These are phyloP conservation scores for Bolboschoenoplectus hybrid DNA, from an alignment of 202 grass and related monocot species.

Conservation along the genomic window DNA sequence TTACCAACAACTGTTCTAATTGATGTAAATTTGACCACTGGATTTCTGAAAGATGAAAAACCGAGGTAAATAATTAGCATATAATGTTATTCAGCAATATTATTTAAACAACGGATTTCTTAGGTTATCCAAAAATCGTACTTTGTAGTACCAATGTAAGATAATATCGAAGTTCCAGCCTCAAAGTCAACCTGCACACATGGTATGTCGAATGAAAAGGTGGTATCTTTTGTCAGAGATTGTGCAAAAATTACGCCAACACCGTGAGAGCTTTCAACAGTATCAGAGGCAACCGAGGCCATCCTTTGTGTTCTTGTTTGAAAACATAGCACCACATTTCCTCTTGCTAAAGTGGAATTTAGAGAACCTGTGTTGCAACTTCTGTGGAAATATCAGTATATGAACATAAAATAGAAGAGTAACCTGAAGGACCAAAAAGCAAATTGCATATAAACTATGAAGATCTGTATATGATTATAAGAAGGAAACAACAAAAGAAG, in stretches of 20 bases:
- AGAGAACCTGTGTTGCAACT: slow-evolving; percentile 89
- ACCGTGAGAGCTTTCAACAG: slow-evolving; percentile 67
- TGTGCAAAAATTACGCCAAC: slow-evolving; percentile 75
- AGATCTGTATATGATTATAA: not conserved
- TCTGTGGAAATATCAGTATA: slow-evolving; percentile 68
- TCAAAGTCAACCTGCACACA: slow-evolving; percentile 90
- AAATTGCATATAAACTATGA: slow-evolving; percentile 20
- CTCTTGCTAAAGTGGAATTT: slow-evolving; percentile 74
- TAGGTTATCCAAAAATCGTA: slow-evolving; percentile 30
- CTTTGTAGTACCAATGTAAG: slow-evolving; percentile 70
- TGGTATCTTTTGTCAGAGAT: slow-evolving; percentile 82
- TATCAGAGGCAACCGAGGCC: slow-evolving; percentile 69
- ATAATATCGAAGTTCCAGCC: slow-evolving; percentile 74
- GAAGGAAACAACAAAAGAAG: not conserved
- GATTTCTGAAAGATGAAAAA: slow-evolving; percentile 54
- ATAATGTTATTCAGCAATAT: not conserved
- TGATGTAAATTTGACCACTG: slow-evolving; percentile 60
- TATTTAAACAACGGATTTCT: not conserved
- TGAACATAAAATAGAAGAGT: slow-evolving; percentile 22
- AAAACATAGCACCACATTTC: slow-evolving; percentile 95
- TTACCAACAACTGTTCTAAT: slow-evolving; percentile 73
- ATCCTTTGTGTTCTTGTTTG: slow-evolving; percentile 81
- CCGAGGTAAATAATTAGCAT: not conserved
- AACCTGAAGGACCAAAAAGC: not conserved
- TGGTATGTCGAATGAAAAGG: slow-evolving; percentile 80